These are phyloP conservation scores for Turnera subulata DNA, from an alignment of 345 rosid genomes.

Conservation along the genomic window DNA sequence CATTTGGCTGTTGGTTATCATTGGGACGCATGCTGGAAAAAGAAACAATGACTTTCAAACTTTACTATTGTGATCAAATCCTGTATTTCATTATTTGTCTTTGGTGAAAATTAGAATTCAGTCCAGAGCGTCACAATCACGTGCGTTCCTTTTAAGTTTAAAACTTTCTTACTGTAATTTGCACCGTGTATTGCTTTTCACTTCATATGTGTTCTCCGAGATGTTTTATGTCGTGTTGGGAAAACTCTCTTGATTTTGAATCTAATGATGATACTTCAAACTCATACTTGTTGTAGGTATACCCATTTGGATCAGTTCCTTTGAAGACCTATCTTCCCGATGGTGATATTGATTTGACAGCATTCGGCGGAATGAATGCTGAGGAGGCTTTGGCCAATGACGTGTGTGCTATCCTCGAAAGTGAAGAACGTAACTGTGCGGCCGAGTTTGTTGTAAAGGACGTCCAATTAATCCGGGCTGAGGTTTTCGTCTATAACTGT, in stretches of 20 bases:
- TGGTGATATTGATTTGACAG: slow-evolving; percentile 86
- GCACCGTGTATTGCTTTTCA: background rate
- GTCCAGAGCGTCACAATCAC: too few species aligned
- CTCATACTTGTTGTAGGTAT: background rate
- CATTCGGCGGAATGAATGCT: slow-evolving; percentile 41
- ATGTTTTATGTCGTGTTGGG: background rate
- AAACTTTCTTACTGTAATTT: too few species aligned
- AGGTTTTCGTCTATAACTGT: slow-evolving; percentile 38
- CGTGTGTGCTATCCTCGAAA: slow-evolving; percentile 43
- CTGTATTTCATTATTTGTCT: too few species aligned
- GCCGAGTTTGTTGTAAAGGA: slow-evolving; percentile 51
- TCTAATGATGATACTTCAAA: background rate
- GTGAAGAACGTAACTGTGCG: slow-evolving; percentile 36
- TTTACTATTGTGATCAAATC: too few species aligned
- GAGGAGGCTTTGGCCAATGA: slow-evolving; percentile 55
- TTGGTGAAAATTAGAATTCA: too few species aligned
- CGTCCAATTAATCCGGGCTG: slow-evolving; percentile 67
- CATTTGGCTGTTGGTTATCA: too few species aligned
- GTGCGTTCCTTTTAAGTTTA: too few species aligned
- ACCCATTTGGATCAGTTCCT: slow-evolving; percentile 35
- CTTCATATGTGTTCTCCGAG: background rate
- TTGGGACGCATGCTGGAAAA: too few species aligned
- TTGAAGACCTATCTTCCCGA: slow-evolving; percentile 81
- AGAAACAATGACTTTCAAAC: too few species aligned
- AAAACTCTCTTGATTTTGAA: too few species aligned